Percentiles rank a stretch among this genome's conserved stretches.
phyloP scores from a whole-genome alignment of 371 early-diverging fungal species.

The Mucor circinelloides region DNA sequence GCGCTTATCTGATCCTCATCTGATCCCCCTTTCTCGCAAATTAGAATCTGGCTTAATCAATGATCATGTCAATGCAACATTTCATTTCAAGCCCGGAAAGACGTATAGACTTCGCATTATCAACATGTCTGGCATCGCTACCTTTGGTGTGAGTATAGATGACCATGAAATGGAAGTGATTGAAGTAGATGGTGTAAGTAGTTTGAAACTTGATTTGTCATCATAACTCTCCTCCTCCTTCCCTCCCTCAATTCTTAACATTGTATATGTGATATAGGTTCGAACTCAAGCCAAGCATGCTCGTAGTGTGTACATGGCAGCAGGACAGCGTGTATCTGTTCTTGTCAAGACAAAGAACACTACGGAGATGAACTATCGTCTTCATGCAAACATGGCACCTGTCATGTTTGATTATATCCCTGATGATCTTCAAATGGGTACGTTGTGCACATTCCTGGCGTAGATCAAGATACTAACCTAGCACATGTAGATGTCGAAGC shows the following conservation, averaged over 20 bases:
- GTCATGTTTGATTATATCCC: slow-evolving; percentile 76
- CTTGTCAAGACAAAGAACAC: slow-evolving; percentile 66
- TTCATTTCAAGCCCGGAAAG: slow-evolving; percentile 30
- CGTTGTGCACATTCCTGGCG: neutral
- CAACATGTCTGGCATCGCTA: slow-evolving; percentile 68
- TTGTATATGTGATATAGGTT: slow-evolving; percentile 11
- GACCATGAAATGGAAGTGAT: slow-evolving; percentile 76
- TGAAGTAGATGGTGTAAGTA: slow-evolving; percentile 75
- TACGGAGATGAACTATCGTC: slow-evolving; percentile 62
- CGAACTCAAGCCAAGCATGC: slow-evolving; percentile 55
- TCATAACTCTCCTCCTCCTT: neutral
- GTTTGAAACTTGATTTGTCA: no score
- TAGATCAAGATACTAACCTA: neutral
- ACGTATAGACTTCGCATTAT: slow-evolving; percentile 50
- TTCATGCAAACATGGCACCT: slow-evolving; percentile 75
- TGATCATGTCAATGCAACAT: slow-evolving; percentile 28
- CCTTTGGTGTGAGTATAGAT: slow-evolving; percentile 69
- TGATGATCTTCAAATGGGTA: slow-evolving; percentile 47
- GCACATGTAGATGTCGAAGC: slow-evolving; percentile 47
- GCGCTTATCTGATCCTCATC: neutral
- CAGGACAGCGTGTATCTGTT: slow-evolving; percentile 74
- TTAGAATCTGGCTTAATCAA: slow-evolving; percentile 57
- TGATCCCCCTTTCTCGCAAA: neutral
- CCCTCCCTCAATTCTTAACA: neutral
- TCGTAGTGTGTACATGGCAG: slow-evolving; percentile 53